phyloP scores from a whole-genome alignment of 192 early-diverging fungal species.

The Mortierella antarctica region DNA sequence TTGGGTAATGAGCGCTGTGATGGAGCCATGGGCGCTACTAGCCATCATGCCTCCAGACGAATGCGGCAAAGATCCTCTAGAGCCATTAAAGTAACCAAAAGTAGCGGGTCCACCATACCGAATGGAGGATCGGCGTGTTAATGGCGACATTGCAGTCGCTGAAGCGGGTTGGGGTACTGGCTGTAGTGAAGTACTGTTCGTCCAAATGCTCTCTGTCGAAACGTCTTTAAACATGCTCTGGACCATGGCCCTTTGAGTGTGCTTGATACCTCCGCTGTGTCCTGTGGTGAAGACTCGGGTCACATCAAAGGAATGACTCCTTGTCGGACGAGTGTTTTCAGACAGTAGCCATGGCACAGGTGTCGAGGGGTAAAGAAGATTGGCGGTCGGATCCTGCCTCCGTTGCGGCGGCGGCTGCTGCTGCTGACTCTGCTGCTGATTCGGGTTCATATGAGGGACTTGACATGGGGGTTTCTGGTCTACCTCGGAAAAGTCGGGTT shows the following conservation, averaged over 20 bases:
- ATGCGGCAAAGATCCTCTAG: no score
- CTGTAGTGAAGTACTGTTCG: slow-evolving; percentile 2
- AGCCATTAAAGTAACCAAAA: slow-evolving; percentile 1
- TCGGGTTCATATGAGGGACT: no score
- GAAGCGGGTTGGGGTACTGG: neutral
- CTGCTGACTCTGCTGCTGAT: neutral
- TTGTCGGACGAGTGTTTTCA: neutral
- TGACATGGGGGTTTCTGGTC: no score
- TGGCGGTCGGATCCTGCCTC: neutral
- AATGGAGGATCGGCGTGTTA: neutral
- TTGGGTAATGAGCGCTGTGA: no score
- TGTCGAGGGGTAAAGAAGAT: slow-evolving; percentile 1
- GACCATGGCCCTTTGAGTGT: slow-evolving; percentile 17
- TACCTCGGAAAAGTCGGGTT: no score
- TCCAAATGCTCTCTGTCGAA: slow-evolving; percentile 42
- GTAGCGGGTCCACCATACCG: slow-evolving; percentile 6
- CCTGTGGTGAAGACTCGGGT: slow-evolving; percentile 22
- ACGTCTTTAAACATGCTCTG: slow-evolving; percentile 51
- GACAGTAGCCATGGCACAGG: slow-evolving; percentile 21
- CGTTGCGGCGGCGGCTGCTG: neutral
- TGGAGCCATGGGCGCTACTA: no score
- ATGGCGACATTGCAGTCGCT: neutral
- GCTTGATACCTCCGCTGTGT: slow-evolving; percentile 22
- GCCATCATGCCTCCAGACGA: no score
- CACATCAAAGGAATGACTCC: slow-evolving; percentile 40